Percentiles rank a stretch among this genome's conserved stretches.
phyloP scores from a whole-genome alignment of 2,329 filamentous ascomycete genomes.

The Aspergillus ibericus region DNA sequence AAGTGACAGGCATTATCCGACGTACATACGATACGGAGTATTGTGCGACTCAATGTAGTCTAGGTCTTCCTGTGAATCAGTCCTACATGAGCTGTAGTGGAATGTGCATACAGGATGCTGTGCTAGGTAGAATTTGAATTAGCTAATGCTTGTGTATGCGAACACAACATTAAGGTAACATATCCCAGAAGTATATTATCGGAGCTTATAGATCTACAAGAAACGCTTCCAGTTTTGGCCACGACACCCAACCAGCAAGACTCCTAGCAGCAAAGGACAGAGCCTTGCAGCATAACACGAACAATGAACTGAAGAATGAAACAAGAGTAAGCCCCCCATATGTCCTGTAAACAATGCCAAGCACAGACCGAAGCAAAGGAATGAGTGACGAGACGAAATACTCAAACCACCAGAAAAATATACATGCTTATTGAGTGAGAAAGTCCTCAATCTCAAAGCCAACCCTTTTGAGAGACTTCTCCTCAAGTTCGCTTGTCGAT shows the following conservation, averaged over 20 bases:
- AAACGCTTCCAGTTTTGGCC: background rate
- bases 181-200: background rate
- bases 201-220: background rate
- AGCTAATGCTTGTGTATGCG: background rate
- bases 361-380: background rate
- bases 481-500: conserved; percentile 52
- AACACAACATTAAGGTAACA: background rate
- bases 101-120: too few relatives aligned
- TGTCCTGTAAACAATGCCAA: background rate
- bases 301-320: too few relatives aligned
- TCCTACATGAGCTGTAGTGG: too few relatives aligned
- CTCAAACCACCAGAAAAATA: background rate
- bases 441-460: conserved; percentile 86
- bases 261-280: background rate
- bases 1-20: too few relatives aligned
- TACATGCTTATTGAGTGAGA: conserved; percentile 37
- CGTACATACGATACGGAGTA: too few relatives aligned
- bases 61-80: too few relatives aligned
- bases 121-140: background rate
- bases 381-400: conserved; percentile 1
- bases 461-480: conserved; percentile 70
- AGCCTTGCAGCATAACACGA: background rate
- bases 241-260: background rate
- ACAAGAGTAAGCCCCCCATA: background rate
- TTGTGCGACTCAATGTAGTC: too few relatives aligned